phyloP scores from a whole-genome alignment of 257 asterid species.

The Eustoma russellianum region DNA sequence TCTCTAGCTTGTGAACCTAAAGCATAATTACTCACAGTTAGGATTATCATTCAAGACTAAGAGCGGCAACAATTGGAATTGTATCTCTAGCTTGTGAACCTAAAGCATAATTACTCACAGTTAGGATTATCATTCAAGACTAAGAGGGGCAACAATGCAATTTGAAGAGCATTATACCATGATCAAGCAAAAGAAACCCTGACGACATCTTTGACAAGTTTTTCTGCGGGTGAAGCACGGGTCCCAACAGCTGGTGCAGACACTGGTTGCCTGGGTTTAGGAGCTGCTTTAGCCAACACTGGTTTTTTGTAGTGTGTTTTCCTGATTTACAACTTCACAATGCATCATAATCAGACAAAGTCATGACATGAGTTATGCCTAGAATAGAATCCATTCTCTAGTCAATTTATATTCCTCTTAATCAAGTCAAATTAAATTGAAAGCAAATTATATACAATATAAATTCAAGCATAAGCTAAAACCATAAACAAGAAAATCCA shows the following conservation, averaged over 20 bases:
- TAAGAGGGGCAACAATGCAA: neutral
- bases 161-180: constrained; percentile 21
- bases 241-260: constrained; percentile 25
- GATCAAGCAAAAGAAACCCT: constrained; percentile 85
- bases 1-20: constrained; percentile 23
- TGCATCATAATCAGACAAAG: constrained; percentile 1
- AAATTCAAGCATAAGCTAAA: neutral
- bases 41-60: neutral
- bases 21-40: neutral
- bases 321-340: constrained; percentile 39
- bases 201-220: constrained; percentile 76
- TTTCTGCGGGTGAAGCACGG: constrained; percentile 35
- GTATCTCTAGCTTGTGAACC: constrained; percentile 24
- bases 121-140: no score
- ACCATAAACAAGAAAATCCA: neutral
- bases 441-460: no score
- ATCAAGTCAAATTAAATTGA: no score
- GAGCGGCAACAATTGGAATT: constrained; percentile 31
- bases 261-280: constrained; percentile 28
- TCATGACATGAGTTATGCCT: neutral
- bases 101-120: neutral
- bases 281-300: constrained; percentile 27
- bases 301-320: constrained; percentile 40
- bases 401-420: neutral
- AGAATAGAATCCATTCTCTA: neutral